Base-by-base conservation (phyloP, 2,329 filamentous ascomycete species). In the Blastomyces parvus region DNA sequence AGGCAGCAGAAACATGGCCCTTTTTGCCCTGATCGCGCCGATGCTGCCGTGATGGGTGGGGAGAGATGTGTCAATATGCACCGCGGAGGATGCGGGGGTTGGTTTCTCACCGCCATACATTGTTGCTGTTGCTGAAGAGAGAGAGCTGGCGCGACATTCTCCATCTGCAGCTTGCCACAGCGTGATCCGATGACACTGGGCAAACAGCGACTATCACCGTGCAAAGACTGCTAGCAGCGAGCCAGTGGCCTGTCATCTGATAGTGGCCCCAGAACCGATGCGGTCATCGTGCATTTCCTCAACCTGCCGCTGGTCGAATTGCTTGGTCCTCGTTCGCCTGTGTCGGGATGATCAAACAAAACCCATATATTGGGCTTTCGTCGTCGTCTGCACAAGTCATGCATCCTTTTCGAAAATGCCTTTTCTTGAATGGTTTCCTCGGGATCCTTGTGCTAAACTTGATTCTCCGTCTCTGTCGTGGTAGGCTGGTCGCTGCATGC, bases 261-360 rank as follows among this genome's bases (percentile, higher is more conserved):
- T 59, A n/a, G 42, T 30, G 42, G 6, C 25, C 19, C 33, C 40
- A 22, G 25, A 22, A n/a, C 38, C n/a, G 17, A 46, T 59, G 57
- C 57, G 38, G 57, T 59, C 57, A 59, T 59, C 38, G 40, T 59
- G 40, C 38, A 59, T 59, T 8, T 38, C 33, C 55, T 40, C 14
- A 5, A 58, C 13, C 19, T 58, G 46, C 2, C n/a, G n/a, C 8
- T 25, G 7, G 46, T 48, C 46, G n/a, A 48, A 48, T 48, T 36
- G 33, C 55, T 58, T 6, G 30, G 11, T 25, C 27, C 14, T 38
- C 22, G 11, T 42, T 58, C 55, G 55, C 30, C 44, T 58, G 36
- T 13, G 14, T 38, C 19, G 55, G 55, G 38, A 42, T 42, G 33
- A 38, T 58, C 55, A 42, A n/a, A 44, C 38, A 58, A 22, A 14